Evolutionary conservation across 1,139 yeast species (phyloP).

Genomic region (Casaregolazyma lundiana): DNA sequence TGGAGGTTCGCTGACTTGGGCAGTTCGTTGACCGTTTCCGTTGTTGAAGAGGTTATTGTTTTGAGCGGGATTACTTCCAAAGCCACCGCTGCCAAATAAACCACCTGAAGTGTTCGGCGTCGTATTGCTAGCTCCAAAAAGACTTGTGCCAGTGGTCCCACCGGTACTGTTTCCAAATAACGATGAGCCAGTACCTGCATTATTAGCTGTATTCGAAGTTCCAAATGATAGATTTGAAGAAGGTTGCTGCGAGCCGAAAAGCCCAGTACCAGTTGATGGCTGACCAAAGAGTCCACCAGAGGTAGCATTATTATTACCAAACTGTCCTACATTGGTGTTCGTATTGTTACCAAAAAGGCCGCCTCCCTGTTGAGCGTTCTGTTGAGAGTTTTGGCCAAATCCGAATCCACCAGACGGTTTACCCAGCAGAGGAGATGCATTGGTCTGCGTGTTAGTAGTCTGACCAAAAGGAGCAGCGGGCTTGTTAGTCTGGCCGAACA

Average conservation of each 20-base stretch:
- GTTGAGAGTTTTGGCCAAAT: conserved; percentile 19
- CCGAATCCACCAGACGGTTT: conserved; percentile 10
- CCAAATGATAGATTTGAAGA: conserved; percentile 10
- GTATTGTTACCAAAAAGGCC: conserved; percentile 25
- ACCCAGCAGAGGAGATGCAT: conserved; percentile 20
- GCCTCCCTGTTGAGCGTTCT: conserved; percentile 18
- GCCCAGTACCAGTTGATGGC: not conserved
- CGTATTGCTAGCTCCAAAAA: conserved; percentile 14
- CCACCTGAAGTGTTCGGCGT: conserved; percentile 15
- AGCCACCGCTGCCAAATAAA: conserved; percentile 11
- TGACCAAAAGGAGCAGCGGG: conserved; percentile 9
- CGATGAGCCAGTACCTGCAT: conserved; percentile 19
- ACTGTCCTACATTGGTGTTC: conserved; percentile 15
- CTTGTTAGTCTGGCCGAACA: conserved; percentile 30
- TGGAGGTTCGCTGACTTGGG: not conserved
- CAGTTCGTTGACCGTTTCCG: conserved; percentile 3
- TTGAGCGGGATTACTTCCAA: not conserved
- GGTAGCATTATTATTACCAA: conserved; percentile 21
- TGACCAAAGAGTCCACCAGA: conserved; percentile 26
- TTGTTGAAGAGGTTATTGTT: conserved; percentile 8
- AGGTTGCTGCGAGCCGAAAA: not conserved
- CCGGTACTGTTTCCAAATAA: conserved; percentile 34
- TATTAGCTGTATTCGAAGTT: conserved; percentile 20
- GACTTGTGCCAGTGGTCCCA: conserved; percentile 10
- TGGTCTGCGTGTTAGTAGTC: conserved; percentile 5